Evolutionary conservation across 106 monocot genomes (phyloP), one percentile per base, ranked within the genome.

Genomic region (Triglochin maritima): DNA sequence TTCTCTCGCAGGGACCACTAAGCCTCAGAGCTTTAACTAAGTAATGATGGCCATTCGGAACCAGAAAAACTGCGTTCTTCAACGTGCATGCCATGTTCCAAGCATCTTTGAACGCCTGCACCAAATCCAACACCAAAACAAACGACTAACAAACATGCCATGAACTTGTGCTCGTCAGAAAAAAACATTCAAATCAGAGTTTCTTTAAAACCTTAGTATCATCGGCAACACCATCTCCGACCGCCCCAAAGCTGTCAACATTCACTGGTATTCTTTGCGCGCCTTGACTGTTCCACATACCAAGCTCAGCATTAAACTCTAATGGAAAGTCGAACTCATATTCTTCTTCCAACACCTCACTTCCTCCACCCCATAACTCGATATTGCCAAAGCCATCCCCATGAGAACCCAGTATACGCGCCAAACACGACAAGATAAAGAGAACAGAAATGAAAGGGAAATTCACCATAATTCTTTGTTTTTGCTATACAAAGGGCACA

Each of bases 231-330:
- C 96, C 91, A 66, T 98, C 91, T 7, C 96, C 96, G 17, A 86
- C 84, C n/a, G 96, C 96, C 3, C 88, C 91, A 60, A 91, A 92
- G 80, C 76, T 84, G 9, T 91, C 84, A 2, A 98, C 96, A 44
- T 92, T 98, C 46, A 94, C 89, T 1, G 82, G 82, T 47, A 74
- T 71, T 71, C 86, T 86, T 13, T 70, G 73, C 44, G 59, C 41
- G 47, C 57, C 71, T 42, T 77, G 41, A 43, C 68, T 81, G 17
- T 64, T 75, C 78, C 60, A 68, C 53, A 44, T 63, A 29, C 4
- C 10, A 13, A 29, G 44, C 61, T 68, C 68, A 51, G 49, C 12
- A 17, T 50, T 67, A 44, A 52, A 44, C 41, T 9, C 48, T 29
- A 29, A 29, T 29, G 29, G 29, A 0, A 29, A 29, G 29, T 29